A percentile compares a stretch with the other conserved stretches of the same genome.
Evolutionary conservation across 176 grass and related monocot genomes (phyloP).

Genomic region (Tuctoria greenei): DNA sequence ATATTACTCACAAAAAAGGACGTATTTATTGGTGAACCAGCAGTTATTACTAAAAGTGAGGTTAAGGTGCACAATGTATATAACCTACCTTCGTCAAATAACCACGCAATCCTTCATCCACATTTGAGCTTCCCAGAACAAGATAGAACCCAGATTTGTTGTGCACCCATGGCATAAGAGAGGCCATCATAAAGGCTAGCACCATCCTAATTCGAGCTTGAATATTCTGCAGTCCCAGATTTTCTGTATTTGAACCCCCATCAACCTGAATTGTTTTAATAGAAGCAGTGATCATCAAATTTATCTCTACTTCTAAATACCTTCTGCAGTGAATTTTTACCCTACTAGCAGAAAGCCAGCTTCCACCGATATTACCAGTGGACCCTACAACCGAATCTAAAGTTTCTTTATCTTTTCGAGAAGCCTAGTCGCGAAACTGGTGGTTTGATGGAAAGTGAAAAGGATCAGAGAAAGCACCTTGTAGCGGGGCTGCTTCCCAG

Average conservation of each 20-base stretch:
- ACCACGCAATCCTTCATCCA: conserved; percentile 95
- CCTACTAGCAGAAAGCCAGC: background rate
- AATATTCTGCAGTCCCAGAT: conserved; percentile 97
- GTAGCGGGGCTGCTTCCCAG: conserved; percentile 67
- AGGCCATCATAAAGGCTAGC: conserved; percentile 93
- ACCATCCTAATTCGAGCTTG: conserved; percentile 99
- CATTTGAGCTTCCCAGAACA: conserved; percentile 93
- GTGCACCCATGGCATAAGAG: conserved; percentile 95
- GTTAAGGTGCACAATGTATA: background rate
- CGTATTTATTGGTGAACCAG: background rate
- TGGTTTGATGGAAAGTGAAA: background rate
- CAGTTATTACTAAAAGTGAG: background rate
- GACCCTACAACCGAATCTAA: background rate
- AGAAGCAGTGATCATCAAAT: conserved; percentile 12
- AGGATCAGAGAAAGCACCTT: conserved; percentile 49
- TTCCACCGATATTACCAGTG: background rate
- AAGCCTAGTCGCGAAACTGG: background rate
- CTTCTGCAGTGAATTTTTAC: background rate
- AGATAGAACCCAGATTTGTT: conserved; percentile 98
- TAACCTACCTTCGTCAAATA: conserved; percentile 94
- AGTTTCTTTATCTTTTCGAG: background rate
- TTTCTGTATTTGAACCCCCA: conserved; percentile 80
- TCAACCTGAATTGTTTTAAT: conserved; percentile 58
- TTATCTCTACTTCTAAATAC: background rate
- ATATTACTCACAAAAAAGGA: background rate